phyloP scores from a whole-genome alignment of 768 basidiomycete genomes.

The Serendipita sp. region DNA sequence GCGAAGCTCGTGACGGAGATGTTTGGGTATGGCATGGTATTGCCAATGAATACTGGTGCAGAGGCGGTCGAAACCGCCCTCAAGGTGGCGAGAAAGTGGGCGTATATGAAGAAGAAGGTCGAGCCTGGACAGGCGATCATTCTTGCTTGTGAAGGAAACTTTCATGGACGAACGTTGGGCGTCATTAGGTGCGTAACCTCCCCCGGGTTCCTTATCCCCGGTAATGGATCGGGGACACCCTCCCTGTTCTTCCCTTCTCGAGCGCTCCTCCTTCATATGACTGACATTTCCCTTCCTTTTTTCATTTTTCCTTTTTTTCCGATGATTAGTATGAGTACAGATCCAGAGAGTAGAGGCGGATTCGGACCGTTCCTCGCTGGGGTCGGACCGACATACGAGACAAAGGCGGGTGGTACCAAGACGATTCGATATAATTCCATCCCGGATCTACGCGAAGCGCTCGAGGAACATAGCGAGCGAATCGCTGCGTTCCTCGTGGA shows the following conservation, averaged over 20 bases:
- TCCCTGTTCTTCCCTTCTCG: too few relatives aligned
- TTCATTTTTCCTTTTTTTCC: neutral
- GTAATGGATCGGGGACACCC: too few relatives aligned
- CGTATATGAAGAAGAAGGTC: conserved; percentile 74
- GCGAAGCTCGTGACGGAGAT: conserved; percentile 67
- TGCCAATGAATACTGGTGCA: conserved; percentile 98
- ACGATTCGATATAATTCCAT: conserved; percentile 73
- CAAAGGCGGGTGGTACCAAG: conserved; percentile 30
- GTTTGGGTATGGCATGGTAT: conserved; percentile 87
- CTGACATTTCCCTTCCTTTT: neutral
- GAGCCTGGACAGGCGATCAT: conserved; percentile 71
- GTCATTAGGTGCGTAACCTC: conserved; percentile 49
- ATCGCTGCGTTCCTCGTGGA: conserved; percentile 91
- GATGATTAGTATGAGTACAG: conserved; percentile 69
- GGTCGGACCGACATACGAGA: conserved; percentile 64
- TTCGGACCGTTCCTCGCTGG: conserved; percentile 84
- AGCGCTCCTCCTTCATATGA: neutral
- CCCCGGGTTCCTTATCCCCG: neutral
- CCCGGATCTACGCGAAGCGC: conserved; percentile 64
- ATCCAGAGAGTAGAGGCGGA: conserved; percentile 70
- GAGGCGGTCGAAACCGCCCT: conserved; percentile 97
- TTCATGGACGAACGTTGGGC: conserved; percentile 86
- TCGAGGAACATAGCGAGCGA: conserved; percentile 63
- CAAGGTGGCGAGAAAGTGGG: conserved; percentile 96
- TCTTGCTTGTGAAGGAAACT: conserved; percentile 76